A percentile compares a stretch with the other conserved stretches of the same genome.
phyloP scores from a whole-genome alignment of 305 asterid genomes.

The Fraxinus paxiana region DNA sequence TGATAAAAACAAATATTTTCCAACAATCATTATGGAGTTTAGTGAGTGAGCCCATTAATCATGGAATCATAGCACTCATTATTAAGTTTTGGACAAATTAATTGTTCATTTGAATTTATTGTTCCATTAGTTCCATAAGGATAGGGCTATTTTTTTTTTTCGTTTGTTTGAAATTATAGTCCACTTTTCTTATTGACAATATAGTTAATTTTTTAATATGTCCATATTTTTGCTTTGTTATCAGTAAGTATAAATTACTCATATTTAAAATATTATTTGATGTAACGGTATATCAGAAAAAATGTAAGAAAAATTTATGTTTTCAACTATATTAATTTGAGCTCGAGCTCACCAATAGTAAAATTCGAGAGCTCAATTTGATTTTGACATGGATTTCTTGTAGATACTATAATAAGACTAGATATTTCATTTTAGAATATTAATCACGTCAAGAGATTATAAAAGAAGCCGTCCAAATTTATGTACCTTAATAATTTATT shows the following conservation, averaged over 20 bases:
- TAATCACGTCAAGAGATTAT: background rate
- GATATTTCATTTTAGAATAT: background rate
- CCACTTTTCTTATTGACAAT: no score
- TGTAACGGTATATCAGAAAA: background rate
- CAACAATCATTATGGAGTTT: background rate
- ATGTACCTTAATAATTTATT: background rate
- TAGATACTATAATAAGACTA: background rate
- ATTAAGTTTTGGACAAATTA: background rate
- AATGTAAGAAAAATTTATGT: no score
- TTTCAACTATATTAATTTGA: background rate
- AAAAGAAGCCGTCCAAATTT: background rate
- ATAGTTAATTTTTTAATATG: no score
- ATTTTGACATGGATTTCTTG: background rate
- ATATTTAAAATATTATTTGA: no score
- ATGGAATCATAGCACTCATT: background rate
- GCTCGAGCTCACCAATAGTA: background rate
- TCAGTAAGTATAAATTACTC: background rate
- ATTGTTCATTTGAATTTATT: background rate
- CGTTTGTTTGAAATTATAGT: no score
- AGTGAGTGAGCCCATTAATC: background rate
- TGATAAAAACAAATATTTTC: background rate
- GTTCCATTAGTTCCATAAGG: background rate
- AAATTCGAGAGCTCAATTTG: background rate
- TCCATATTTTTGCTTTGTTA: background rate
- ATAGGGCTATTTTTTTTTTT: background rate